These are phyloP conservation scores for Eudorina sp. DNA, from an alignment of 139 green algal genomes.

Conservation along the genomic window DNA sequence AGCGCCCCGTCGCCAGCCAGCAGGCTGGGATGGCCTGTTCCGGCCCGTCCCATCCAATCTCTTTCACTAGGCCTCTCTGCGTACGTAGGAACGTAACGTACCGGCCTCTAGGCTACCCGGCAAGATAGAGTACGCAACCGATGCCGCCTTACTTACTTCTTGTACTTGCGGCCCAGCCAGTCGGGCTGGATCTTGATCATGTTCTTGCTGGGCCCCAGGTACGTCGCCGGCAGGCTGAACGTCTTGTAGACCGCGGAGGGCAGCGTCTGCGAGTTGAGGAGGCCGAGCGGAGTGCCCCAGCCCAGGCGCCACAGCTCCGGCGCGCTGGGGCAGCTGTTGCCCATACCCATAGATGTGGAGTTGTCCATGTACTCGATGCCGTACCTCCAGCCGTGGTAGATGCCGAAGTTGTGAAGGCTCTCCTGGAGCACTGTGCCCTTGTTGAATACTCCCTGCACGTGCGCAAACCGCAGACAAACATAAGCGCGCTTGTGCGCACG, in stretches of 20 bases:
- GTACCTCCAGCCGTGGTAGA: conserved; percentile 28
- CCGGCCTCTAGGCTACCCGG: no score
- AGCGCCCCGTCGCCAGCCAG: no score
- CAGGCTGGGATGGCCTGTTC: no score
- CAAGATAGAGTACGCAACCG: no score
- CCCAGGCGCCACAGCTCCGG: conserved; percentile 41
- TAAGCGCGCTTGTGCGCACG: no score
- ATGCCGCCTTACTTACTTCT: background rate
- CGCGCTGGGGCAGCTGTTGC: conserved; percentile 21
- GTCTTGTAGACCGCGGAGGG: background rate
- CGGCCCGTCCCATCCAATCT: no score
- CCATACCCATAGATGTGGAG: conserved; percentile 9
- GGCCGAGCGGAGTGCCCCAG: background rate
- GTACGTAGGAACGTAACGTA: no score
- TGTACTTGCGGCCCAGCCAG: conserved; percentile 9
- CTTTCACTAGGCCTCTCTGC: no score
- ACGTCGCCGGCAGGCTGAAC: conserved; percentile 11
- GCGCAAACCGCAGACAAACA: no score
- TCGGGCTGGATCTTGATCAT: conserved; percentile 23
- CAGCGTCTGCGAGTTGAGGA: background rate
- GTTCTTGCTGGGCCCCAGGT: background rate
- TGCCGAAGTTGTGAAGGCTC: conserved; percentile 19
- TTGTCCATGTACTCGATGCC: conserved; percentile 33
- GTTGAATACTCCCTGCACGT: background rate
- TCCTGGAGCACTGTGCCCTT: conserved; percentile 36